Base-by-base conservation (phyloP, 768 basidiomycete genomes). In the Fomitopsis pulvina region DNA sequence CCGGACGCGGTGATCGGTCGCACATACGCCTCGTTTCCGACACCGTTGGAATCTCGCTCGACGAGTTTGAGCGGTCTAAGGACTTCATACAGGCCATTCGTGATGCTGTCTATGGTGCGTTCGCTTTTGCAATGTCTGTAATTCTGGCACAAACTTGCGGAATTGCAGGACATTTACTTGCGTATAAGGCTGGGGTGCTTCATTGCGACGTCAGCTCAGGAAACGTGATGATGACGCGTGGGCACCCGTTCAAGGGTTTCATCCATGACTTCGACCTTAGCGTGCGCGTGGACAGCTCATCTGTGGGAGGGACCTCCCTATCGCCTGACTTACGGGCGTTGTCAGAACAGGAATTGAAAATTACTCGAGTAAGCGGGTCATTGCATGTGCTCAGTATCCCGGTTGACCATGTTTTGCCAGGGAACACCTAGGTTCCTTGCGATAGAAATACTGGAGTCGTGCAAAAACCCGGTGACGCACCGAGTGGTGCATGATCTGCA, bases 241-340 rank as follows among this genome's bases (percentile, higher is more conserved):
- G n/a, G 7, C 20, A 12, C 12, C 22, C 26, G 10, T 48, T 32
- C 43, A 5, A 12, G 7, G 56, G 52, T 2, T 53, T 57, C 48
- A 5, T 57, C 7, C 49, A 50, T 24, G 56, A 57, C 37, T 57
- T 43, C 28, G 56, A 57, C 37, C 50, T 53, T 9, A 53, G 56
- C 37, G 41, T 25, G 1, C 45, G 53, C 39, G 25, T 34, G 11
- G 45, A 32, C 20, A 46, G 32, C 11, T 37, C 45, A 14, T 28
- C 28, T 3, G 30, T 7, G 29, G 32, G 45, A 5, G 32, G 45
- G 10, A 11, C 28, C 18, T 14, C 6, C n/a, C 14, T 34, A 3
- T 8, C 30, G 3, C 5, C 5, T 12, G 30, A 10, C 12, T 2
- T 14, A 21, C 20, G 18, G n/a, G 34, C 21, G 2, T 4, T 16